A percentile compares a stretch with the other conserved stretches of the same genome.
Conservation (phyloP, 805 yeast genomes). For the Starmerella tilneyi region DNA sequence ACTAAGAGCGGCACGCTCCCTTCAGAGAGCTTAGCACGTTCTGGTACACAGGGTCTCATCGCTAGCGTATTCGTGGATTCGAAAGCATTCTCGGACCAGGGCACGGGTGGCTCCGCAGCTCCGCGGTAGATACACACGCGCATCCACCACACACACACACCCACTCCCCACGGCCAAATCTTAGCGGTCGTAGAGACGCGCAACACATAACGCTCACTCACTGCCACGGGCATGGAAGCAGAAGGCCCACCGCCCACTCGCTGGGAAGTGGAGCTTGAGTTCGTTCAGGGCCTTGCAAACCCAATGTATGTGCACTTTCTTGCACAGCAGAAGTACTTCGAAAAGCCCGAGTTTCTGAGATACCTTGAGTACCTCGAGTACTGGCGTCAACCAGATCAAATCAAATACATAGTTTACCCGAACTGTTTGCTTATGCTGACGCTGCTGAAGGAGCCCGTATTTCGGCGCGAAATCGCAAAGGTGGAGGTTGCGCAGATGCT, state of each 20-base stretch:
- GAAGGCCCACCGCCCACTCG: conserved; percentile 36
- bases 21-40: too few species aligned
- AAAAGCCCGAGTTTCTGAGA: conserved; percentile 58
- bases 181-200: too few species aligned
- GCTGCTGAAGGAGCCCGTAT: conserved; percentile 37
- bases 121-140: too few species aligned
- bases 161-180: too few species aligned
- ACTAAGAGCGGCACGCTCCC: too few species aligned
- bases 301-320: conserved; percentile 76
- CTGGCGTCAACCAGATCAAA: conserved; percentile 68
- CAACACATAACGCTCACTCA: too few species aligned
- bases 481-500: conserved; percentile 36
- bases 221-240: conserved; percentile 33
- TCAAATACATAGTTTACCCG: conserved; percentile 69
- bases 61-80: too few species aligned
- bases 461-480: conserved; percentile 34
- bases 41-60: too few species aligned
- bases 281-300: conserved; percentile 85
- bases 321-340: conserved; percentile 72
- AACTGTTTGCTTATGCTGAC: conserved; percentile 75
- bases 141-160: too few species aligned
- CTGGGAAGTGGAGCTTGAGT: conserved; percentile 86
- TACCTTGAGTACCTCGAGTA: conserved; percentile 75
- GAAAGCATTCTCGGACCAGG: too few species aligned
- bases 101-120: too few species aligned